Conservation (phyloP, 2,329 filamentous ascomycete species). For the Fonsecaea multimorphosa region DNA sequence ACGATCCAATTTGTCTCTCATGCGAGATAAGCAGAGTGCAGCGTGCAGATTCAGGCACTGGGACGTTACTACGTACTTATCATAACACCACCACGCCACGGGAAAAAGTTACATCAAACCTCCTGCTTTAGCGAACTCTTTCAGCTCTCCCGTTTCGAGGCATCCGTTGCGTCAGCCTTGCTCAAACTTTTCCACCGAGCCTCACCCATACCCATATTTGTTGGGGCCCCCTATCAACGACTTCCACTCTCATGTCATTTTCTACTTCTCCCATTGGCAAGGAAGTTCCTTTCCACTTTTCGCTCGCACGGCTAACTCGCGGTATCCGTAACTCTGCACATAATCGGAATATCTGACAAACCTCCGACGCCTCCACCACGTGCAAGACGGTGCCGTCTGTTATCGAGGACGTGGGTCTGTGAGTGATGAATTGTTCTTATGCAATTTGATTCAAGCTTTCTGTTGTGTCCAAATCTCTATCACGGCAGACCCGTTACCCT, state of each 20-base stretch:
- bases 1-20: conserved; percentile 10
- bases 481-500: neutral
- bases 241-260: conserved; percentile 10
- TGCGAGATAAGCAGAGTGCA: conserved; percentile 21
- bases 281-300: conserved; percentile 13
- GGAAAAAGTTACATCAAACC: conserved; percentile 2
- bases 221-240: conserved; percentile 13
- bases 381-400: conserved; percentile 14
- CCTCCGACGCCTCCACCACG: conserved; percentile 18
- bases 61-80: conserved; percentile 17
- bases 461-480: neutral
- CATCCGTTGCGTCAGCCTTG: conserved; percentile 20
- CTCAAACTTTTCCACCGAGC: conserved; percentile 19
- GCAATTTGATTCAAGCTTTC: conserved; percentile 6
- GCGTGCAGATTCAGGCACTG: conserved; percentile 2
- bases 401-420: conserved; percentile 19
- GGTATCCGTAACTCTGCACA: neutral
- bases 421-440: conserved; percentile 1
- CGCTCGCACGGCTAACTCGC: neutral
- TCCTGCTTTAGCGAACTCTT: neutral
- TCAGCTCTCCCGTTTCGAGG: neutral
- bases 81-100: conserved; percentile 13
- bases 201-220: conserved; percentile 14
- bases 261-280: conserved; percentile 8
- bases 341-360: conserved; percentile 12